These are phyloP conservation scores for Fraxinus angustifolia DNA, from an alignment of 305 asterid genomes.

Conservation along the genomic window DNA sequence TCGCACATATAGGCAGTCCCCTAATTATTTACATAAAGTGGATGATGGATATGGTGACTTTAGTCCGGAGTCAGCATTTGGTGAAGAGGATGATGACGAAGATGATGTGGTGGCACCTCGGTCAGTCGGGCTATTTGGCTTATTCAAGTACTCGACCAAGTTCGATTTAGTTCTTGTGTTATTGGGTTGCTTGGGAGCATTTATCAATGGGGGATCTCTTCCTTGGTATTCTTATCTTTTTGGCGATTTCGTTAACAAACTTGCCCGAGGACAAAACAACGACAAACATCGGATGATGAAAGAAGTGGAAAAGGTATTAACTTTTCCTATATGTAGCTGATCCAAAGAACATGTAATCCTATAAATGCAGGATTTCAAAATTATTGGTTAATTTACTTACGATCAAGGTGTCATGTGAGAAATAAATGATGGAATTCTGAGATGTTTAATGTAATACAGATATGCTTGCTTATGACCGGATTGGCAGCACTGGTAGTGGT, in stretches of 20 bases:
- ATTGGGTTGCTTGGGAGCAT: conserved; percentile 76
- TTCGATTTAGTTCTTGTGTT: conserved; percentile 55
- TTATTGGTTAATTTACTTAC: not conserved
- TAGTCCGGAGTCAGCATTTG: conserved; percentile 18
- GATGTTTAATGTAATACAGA: conserved; percentile 29
- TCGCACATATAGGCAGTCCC: conserved; percentile 22
- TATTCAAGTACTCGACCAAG: conserved; percentile 69
- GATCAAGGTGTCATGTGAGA: not conserved
- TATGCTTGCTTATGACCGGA: conserved; percentile 71
- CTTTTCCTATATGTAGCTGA: not conserved
- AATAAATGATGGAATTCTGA: not conserved
- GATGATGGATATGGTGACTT: conserved; percentile 23
- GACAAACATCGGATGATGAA: conserved; percentile 56
- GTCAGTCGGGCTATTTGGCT: conserved; percentile 51
- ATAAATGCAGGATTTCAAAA: not conserved
- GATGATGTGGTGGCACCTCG: conserved; percentile 43
- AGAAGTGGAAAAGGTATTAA: conserved; percentile 58
- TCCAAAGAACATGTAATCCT: not conserved
- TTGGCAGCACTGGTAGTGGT: conserved; percentile 55
- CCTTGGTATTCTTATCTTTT: conserved; percentile 84
- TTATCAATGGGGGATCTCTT: conserved; percentile 82
- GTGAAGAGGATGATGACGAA: conserved; percentile 43
- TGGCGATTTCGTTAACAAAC: conserved; percentile 63
- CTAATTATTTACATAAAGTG: conserved; percentile 18
- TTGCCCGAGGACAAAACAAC: conserved; percentile 34